A percentile compares a stretch with the other conserved stretches of the same genome.
Evolutionary conservation across 495 filamentous ascomycete species (phyloP).

Genomic region (Penicillium lagena): DNA sequence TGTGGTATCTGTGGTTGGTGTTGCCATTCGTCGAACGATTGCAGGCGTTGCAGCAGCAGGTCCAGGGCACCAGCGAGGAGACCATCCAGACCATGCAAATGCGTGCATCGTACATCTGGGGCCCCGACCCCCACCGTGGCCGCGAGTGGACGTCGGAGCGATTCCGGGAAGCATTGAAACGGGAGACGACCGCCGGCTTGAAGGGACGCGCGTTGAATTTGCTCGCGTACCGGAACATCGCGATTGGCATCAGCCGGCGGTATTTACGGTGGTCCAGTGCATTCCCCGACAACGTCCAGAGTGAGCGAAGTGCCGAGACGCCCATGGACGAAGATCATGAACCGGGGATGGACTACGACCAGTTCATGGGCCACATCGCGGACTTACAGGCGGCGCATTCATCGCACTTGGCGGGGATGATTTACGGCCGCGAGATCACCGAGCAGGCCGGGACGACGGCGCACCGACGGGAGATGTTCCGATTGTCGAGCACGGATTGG

Average conservation of each 20-base stretch:
- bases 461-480: conserved; percentile 4
- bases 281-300: conserved; percentile 1
- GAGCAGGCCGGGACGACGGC: conserved; percentile 7
- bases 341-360: too few relatives aligned
- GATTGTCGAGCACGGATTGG: conserved; percentile 3
- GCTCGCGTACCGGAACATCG: conserved; percentile 1
- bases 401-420: conserved; percentile 7
- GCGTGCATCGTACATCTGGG: neutral
- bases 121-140: neutral
- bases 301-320: neutral
- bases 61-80: neutral
- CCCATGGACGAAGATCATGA: neutral
- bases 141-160: conserved; percentile 1
- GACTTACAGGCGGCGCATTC: conserved; percentile 7
- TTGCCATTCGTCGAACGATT: conserved; percentile 12
- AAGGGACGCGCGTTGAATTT: neutral
- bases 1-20: conserved; percentile 18
- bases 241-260: conserved; percentile 4
- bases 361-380: too few relatives aligned
- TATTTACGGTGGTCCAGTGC: neutral
- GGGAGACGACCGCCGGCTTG: conserved; percentile 1
- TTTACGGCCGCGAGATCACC: conserved; percentile 8
- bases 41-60: neutral
- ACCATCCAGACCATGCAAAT: neutral
- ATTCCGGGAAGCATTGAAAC: neutral